These are phyloP conservation scores for Microcos paniculata DNA, from an alignment of 345 rosid genomes.

Conservation along the genomic window DNA sequence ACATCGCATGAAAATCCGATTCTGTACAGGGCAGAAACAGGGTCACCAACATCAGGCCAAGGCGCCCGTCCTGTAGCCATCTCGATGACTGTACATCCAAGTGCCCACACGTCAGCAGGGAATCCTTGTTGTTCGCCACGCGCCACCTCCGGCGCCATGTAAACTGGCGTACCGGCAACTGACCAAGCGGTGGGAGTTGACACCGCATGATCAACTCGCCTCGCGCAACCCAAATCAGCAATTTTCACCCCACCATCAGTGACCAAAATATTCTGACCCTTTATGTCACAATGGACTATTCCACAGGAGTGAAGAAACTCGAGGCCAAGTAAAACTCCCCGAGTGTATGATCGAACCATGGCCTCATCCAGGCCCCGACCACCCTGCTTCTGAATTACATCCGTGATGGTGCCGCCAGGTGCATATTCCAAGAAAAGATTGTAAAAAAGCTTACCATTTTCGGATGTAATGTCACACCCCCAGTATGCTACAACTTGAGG, in stretches of 20 bases:
- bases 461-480: constrained; percentile 53
- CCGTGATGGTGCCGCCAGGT: constrained; percentile 53
- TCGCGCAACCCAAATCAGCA: constrained; percentile 69
- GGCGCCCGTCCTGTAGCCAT: constrained; percentile 55
- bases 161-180: constrained; percentile 49
- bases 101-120: constrained; percentile 62
- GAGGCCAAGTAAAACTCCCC: constrained; percentile 47
- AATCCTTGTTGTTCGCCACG: constrained; percentile 52
- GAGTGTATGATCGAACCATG: constrained; percentile 40
- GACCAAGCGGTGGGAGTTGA: neutral
- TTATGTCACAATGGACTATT: constrained; percentile 75
- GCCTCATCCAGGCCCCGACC: constrained; percentile 50
- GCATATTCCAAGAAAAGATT: constrained; percentile 75
- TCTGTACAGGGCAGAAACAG: constrained; percentile 42
- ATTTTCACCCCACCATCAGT: constrained; percentile 39
- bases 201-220: constrained; percentile 22
- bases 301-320: constrained; percentile 58
- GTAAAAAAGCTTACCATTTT: constrained; percentile 46
- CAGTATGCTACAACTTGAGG: constrained; percentile 64
- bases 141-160: constrained; percentile 75
- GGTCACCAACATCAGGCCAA: constrained; percentile 37
- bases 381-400: constrained; percentile 33
- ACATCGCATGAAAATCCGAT: constrained; percentile 44
- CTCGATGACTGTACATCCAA: constrained; percentile 59
- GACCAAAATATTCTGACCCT: constrained; percentile 51